Conservation (phyloP, 768 basidiomycete genomes). For the Collybia mongolica region DNA sequence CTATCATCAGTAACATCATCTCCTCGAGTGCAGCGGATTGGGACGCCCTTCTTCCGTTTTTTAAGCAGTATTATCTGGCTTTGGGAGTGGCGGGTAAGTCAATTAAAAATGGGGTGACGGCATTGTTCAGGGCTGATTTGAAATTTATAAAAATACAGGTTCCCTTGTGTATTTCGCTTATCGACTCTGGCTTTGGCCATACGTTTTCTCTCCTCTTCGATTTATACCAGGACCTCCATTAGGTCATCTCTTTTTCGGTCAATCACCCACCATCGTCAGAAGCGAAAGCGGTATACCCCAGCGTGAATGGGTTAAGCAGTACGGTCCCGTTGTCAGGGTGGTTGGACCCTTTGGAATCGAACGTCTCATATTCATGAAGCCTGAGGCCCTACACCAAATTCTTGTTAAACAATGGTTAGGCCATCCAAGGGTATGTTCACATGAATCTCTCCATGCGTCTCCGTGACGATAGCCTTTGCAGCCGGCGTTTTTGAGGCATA, state of each 20-base stretch:
- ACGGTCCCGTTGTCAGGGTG: slow-evolving; percentile 41
- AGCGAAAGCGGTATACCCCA: slow-evolving; percentile 42
- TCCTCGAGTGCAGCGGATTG: too few species aligned
- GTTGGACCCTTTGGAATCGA: slow-evolving; percentile 47
- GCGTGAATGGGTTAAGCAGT: slow-evolving; percentile 43
- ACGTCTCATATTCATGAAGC: slow-evolving; percentile 40
- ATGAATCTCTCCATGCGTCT: neutral
- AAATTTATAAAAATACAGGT: slow-evolving; percentile 1
- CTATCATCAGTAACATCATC: too few species aligned
- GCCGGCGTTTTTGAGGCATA: slow-evolving; percentile 42
- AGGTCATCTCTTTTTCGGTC: slow-evolving; percentile 19
- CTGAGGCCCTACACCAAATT: slow-evolving; percentile 45
- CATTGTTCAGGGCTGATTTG: too few species aligned
- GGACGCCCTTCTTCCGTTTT: too few species aligned
- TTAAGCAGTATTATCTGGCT: too few species aligned
- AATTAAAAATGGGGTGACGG: too few species aligned
- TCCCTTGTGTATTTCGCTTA: slow-evolving; percentile 16
- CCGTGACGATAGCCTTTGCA: slow-evolving; percentile 11
- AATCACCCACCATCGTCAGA: slow-evolving; percentile 6
- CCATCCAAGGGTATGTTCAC: slow-evolving; percentile 36
- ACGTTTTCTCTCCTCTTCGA: slow-evolving; percentile 26
- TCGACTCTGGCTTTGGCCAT: slow-evolving; percentile 28
- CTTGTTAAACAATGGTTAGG: slow-evolving; percentile 43
- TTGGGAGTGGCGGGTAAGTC: too few species aligned
- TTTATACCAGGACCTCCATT: slow-evolving; percentile 25